phyloP scores from a whole-genome alignment of 768 basidiomycete genomes.

The Lepiota brunneoincarnata region DNA sequence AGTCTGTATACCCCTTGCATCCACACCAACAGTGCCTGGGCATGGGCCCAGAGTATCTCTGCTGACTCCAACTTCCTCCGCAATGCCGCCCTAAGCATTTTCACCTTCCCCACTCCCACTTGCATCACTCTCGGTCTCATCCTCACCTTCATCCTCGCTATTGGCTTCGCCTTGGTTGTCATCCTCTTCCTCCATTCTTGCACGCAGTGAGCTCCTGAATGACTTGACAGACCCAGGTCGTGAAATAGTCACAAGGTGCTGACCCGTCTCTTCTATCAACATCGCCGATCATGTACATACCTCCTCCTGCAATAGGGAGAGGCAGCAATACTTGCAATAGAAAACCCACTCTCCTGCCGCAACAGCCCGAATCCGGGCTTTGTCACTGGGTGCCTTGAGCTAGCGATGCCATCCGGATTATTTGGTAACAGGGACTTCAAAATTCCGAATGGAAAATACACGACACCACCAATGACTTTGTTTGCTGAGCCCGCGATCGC shows the following conservation, averaged over 20 bases:
- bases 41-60: background rate
- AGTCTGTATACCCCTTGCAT: conserved; percentile 76
- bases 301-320: conserved; percentile 56
- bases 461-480: conserved; percentile 82
- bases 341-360: conserved; percentile 75
- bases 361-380: conserved; percentile 65
- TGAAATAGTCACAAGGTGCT: conserved; percentile 46
- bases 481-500: conserved; percentile 78
- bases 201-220: conserved; percentile 24
- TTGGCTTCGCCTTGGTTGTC: conserved; percentile 39
- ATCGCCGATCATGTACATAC: conserved; percentile 28
- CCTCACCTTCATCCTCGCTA: conserved; percentile 34
- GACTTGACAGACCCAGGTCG: conserved; percentile 36
- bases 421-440: conserved; percentile 73
- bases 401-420: conserved; percentile 23
- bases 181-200: conserved; percentile 30
- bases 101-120: conserved; percentile 37
- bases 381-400: conserved; percentile 19
- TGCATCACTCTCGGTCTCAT: conserved; percentile 36
- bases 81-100: conserved; percentile 25
- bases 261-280: conserved; percentile 37
- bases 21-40: conserved; percentile 35
- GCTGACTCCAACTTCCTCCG: conserved; percentile 26
- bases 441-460: conserved; percentile 88
- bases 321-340: conserved; percentile 69